phyloP scores from a whole-genome alignment of 345 rosid species.

The Eucalyptus guilfoylei region DNA sequence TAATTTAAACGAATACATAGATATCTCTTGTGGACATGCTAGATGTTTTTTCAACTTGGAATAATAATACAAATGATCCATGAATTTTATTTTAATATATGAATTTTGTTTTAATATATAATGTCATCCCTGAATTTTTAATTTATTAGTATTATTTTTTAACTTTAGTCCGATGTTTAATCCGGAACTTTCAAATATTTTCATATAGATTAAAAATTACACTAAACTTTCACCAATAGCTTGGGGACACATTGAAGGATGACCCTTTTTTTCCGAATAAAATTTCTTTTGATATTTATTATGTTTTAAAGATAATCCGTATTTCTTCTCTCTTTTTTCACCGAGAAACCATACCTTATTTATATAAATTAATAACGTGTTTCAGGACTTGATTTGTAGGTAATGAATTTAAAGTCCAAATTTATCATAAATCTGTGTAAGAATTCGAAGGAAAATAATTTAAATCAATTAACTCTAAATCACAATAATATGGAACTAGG shows the following conservation, averaged over 20 bases:
- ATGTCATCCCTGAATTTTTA: fast-evolving
- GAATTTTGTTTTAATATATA: no score
- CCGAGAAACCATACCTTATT: neutral
- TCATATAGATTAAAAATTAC: fast-evolving
- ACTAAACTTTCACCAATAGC: neutral
- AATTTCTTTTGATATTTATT: neutral
- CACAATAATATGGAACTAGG: neutral
- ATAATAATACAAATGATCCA: neutral
- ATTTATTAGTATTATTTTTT: neutral
- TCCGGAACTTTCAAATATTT: neutral
- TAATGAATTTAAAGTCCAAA: neutral
- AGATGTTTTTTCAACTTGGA: neutral
- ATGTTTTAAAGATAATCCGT: neutral
- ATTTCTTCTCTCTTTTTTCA: neutral
- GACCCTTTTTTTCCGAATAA: neutral
- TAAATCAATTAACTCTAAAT: neutral
- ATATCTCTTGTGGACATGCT: fast-evolving
- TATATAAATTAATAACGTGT: neutral
- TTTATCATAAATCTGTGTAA: neutral
- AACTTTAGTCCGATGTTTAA: fast-evolving
- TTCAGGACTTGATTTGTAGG: neutral
- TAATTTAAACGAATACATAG: fast-evolving
- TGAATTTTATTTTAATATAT: no score
- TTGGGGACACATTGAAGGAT: neutral
- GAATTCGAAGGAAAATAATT: neutral